phyloP scores from a whole-genome alignment of 371 early-diverging fungal genomes.

The Chytridium lagenaria region DNA sequence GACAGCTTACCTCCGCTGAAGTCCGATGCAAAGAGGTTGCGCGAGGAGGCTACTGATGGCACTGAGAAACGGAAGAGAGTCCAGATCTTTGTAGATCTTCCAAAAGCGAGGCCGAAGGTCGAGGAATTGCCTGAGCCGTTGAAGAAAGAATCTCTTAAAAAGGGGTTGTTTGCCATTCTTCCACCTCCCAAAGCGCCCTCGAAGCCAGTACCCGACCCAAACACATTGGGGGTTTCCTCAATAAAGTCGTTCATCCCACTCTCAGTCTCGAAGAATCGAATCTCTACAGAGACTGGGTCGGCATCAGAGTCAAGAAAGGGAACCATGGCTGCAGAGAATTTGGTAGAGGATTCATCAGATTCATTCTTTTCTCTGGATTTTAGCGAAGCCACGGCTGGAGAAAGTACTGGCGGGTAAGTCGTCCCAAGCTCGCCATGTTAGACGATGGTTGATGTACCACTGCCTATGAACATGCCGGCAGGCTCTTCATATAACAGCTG shows the following conservation, averaged over 20 bases:
- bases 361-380: neutral
- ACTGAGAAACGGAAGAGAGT: constrained; percentile 6
- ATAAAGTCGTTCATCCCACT: neutral
- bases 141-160: neutral
- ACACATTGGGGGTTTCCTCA: too few species aligned
- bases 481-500: neutral
- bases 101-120: neutral
- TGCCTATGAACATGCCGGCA: neutral
- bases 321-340: neutral
- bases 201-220: neutral
- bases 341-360: neutral
- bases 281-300: too few species aligned
- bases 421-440: neutral
- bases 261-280: neutral
- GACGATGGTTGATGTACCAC: neutral
- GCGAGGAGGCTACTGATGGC: too few species aligned
- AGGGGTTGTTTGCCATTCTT: constrained; percentile 30
- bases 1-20: too few species aligned
- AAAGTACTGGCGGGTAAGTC: too few species aligned
- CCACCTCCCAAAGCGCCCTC: constrained; percentile 25
- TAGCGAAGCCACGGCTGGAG: neutral
- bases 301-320: too few species aligned
- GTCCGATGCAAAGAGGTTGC: too few species aligned
- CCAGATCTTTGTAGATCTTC: constrained; percentile 18
- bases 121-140: neutral